These are phyloP conservation scores for Tarenaya hassleriana DNA, from an alignment of 345 rosid genomes.

Conservation along the genomic window DNA sequence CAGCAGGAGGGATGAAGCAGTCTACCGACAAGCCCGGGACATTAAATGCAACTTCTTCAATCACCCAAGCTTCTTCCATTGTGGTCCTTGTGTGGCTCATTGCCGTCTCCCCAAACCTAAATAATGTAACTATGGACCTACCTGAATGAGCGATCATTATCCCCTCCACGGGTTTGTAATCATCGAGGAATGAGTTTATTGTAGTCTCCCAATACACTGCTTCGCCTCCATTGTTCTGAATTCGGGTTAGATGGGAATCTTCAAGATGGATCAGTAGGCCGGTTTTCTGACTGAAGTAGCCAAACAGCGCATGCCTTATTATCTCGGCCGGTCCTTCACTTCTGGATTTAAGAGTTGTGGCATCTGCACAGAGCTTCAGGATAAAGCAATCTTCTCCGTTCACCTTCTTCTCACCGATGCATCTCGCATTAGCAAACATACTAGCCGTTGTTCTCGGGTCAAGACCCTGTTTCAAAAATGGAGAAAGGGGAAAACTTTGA, in stretches of 20 bases:
- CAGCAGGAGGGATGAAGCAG: constrained; percentile 73
- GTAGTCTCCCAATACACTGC: constrained; percentile 73
- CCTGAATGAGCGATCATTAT: constrained; percentile 72
- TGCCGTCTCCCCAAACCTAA: constrained; percentile 62
- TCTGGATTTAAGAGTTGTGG: constrained; percentile 59
- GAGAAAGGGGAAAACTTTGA: neutral
- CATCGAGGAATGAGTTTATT: constrained; percentile 61
- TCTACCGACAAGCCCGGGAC: constrained; percentile 63
- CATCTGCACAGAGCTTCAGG: constrained; percentile 70
- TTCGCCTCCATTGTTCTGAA: constrained; percentile 64
- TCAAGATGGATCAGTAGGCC: constrained; percentile 69
- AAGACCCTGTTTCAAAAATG: constrained; percentile 45
- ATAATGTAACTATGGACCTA: constrained; percentile 56
- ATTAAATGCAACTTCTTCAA: constrained; percentile 64
- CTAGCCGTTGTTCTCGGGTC: constrained; percentile 67
- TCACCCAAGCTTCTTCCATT: constrained; percentile 76
- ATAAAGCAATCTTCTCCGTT: constrained; percentile 70
- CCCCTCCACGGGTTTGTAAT: constrained; percentile 63
- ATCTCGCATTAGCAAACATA: constrained; percentile 61
- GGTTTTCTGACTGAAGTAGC: constrained; percentile 76
- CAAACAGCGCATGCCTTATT: constrained; percentile 61
- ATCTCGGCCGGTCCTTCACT: constrained; percentile 79
- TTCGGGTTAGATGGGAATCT: constrained; percentile 65
- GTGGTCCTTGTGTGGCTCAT: constrained; percentile 60
- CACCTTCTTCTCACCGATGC: constrained; percentile 66